Evolutionary conservation across 805 yeast species (phyloP).

Genomic region (Geotrichum ghanense): DNA sequence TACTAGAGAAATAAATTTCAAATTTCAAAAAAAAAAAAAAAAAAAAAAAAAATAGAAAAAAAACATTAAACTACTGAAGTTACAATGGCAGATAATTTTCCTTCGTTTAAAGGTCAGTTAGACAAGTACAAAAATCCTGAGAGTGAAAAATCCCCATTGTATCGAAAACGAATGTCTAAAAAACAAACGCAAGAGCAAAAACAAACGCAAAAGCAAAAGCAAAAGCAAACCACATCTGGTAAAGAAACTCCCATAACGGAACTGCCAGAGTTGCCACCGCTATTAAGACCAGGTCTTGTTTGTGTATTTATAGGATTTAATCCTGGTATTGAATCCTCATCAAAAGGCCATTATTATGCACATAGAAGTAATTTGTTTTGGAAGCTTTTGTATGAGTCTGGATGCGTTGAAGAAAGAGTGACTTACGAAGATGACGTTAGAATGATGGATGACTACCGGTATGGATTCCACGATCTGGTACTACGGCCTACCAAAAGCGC

Average conservation of each 20-base stretch:
- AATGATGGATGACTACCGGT: conserved; percentile 32
- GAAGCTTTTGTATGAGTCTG: conserved; percentile 46
- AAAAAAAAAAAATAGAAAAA: too few relatives aligned
- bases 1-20: too few relatives aligned
- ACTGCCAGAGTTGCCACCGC: conserved; percentile 12
- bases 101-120: conserved; percentile 5
- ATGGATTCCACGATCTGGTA: conserved; percentile 67
- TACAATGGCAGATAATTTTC: background rate
- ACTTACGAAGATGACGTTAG: conserved; percentile 30
- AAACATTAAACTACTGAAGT: too few relatives aligned
- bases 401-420: conserved; percentile 29
- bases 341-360: conserved; percentile 59
- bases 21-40: too few relatives aligned
- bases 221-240: conserved; percentile 3
- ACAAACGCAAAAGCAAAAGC: background rate
- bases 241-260: too few relatives aligned
- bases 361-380: conserved; percentile 60
- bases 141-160: conserved; percentile 1
- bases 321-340: conserved; percentile 56
- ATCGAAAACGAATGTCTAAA: background rate
- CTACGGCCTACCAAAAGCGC: conserved; percentile 51
- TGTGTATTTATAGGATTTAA: conserved; percentile 61
- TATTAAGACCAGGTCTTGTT: conserved; percentile 22
- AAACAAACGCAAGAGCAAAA: background rate
- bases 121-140: conserved; percentile 5